These are phyloP conservation scores for Schrenkiella parvula DNA, from an alignment of 345 rosid species.

Conservation along the genomic window DNA sequence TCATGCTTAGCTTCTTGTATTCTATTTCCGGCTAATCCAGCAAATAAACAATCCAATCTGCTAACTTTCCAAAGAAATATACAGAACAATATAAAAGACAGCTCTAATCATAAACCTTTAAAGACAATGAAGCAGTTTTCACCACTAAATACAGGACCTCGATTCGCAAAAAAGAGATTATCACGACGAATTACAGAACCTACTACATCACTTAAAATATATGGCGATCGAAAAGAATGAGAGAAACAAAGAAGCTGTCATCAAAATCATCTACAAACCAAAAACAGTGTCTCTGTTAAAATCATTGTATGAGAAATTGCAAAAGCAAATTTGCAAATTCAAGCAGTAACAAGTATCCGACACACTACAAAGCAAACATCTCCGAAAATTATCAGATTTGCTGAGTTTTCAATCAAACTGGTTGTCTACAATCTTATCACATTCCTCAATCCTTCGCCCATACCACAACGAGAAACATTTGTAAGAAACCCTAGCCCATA, in stretches of 20 bases:
- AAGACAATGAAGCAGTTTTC: background rate
- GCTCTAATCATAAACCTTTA: background rate
- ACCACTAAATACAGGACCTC: background rate
- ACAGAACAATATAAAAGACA: background rate
- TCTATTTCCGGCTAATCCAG: background rate
- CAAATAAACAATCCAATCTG: background rate
- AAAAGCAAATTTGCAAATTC: background rate
- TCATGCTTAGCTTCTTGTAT: background rate
- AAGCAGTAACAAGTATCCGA: background rate
- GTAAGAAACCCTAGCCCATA: constrained; percentile 21
- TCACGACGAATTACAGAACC: background rate
- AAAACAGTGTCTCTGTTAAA: background rate
- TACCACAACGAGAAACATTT: background rate
- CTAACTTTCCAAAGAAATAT: background rate
- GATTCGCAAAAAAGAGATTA: background rate
- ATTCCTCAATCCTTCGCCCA: background rate
- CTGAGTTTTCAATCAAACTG: background rate
- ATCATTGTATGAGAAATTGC: background rate
- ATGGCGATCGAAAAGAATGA: background rate
- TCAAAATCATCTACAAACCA: background rate
- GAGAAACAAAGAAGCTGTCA: background rate
- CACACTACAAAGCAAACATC: background rate
- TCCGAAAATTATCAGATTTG: background rate
- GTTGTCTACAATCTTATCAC: background rate
- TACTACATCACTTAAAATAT: background rate